These are phyloP conservation scores for Phytophthora citricola DNA, from an alignment of 352 stramenopile genomes.

Conservation along the genomic window DNA sequence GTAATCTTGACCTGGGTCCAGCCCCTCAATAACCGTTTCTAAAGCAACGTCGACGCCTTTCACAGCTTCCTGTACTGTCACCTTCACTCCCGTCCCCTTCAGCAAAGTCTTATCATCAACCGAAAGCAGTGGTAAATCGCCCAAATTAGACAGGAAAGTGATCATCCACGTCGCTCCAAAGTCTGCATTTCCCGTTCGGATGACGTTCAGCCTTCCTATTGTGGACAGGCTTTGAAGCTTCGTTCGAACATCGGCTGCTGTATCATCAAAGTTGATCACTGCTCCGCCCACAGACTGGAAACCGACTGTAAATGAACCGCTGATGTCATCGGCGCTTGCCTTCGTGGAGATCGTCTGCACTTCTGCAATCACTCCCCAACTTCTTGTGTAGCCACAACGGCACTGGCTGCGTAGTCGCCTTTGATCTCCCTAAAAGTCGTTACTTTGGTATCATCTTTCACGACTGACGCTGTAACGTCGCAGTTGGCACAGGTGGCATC, in stretches of 20 bases:
- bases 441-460: slow-evolving; percentile 47
- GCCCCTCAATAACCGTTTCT: slow-evolving; percentile 64
- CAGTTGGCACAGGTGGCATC: slow-evolving; percentile 54
- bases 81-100: slow-evolving; percentile 47
- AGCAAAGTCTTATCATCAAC: slow-evolving; percentile 43
- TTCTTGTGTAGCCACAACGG: slow-evolving; percentile 58
- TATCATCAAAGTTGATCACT: slow-evolving; percentile 77
- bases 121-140: slow-evolving; percentile 64
- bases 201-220: slow-evolving; percentile 70
- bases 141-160: slow-evolving; percentile 75
- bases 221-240: slow-evolving; percentile 77
- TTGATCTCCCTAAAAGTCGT: slow-evolving; percentile 40
- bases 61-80: slow-evolving; percentile 57
- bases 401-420: slow-evolving; percentile 48
- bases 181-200: slow-evolving; percentile 40
- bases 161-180: slow-evolving; percentile 74
- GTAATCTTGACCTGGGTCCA: slow-evolving; percentile 55
- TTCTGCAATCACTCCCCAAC: slow-evolving; percentile 70
- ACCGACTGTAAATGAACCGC: slow-evolving; percentile 69
- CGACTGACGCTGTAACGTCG: slow-evolving; percentile 39
- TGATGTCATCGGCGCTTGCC: slow-evolving; percentile 49
- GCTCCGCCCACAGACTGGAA: slow-evolving; percentile 63
- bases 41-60: slow-evolving; percentile 71
- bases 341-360: slow-evolving; percentile 63
- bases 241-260: slow-evolving; percentile 68